phyloP scores from a whole-genome alignment of 129 eudicot genomes.

The Calendula officinalis region DNA sequence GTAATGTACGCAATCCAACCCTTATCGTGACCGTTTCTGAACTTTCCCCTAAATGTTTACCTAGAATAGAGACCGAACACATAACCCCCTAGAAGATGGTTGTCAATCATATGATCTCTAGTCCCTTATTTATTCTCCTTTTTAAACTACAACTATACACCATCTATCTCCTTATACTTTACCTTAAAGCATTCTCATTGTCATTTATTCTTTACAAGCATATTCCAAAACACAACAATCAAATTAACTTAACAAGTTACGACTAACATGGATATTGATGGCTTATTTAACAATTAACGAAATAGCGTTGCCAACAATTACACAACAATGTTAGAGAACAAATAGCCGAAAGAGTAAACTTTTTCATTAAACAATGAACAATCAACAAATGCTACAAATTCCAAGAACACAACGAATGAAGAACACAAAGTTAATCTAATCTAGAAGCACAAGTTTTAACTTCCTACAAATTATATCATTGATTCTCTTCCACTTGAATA shows the following conservation, averaged over 20 bases:
- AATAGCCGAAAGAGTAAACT: neutral
- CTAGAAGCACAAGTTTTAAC: constrained; percentile 1
- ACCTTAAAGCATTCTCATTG: constrained; percentile 28
- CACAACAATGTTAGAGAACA: neutral
- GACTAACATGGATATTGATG: constrained; percentile 4
- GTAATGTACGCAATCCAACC: no score
- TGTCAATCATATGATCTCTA: constrained; percentile 32
- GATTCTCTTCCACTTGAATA: constrained; percentile 23
- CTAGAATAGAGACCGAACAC: no score
- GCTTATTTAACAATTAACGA: neutral
- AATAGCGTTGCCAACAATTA: constrained; percentile 5
- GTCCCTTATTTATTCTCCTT: constrained; percentile 27
- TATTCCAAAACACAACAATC: constrained; percentile 1
- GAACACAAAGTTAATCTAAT: constrained; percentile 24
- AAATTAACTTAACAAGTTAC: constrained; percentile 6
- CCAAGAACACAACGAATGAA: constrained; percentile 5
- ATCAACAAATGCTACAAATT: constrained; percentile 20
- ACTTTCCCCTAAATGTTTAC: no score
- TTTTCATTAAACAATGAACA: constrained; percentile 26
- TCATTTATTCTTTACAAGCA: neutral
- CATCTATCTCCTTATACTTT: constrained; percentile 25
- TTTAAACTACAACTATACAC: constrained; percentile 10
- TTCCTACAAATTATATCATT: constrained; percentile 22
- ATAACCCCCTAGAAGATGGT: no score
- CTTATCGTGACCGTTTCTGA: no score